phyloP scores from a whole-genome alignment of 306 rosid genomes.

The peach (Prunus persica) region DNA sequence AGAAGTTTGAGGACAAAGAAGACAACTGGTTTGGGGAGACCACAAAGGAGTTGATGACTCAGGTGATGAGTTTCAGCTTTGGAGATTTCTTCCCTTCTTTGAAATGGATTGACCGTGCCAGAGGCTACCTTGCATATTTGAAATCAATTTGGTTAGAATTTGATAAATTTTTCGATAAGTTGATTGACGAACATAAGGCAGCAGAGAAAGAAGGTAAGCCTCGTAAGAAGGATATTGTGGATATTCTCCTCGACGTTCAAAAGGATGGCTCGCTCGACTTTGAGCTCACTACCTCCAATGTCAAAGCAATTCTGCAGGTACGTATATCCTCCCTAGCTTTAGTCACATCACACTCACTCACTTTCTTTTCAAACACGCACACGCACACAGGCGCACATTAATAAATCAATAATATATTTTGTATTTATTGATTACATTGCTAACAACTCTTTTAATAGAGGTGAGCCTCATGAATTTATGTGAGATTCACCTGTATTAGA shows the following conservation, averaged over 20 bases:
- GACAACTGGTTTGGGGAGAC: constrained; percentile 7
- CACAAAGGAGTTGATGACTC: constrained; percentile 1
- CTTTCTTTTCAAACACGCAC: too few relatives aligned
- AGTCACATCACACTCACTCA: neutral
- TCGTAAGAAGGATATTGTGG: constrained; percentile 1
- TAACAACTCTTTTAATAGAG: too few relatives aligned
- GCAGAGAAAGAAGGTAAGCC: neutral
- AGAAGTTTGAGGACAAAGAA: constrained; percentile 14
- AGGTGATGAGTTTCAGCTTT: constrained; percentile 23
- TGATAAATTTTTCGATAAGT: constrained; percentile 26
- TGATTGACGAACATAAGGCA: constrained; percentile 28
- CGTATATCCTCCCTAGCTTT: neutral
- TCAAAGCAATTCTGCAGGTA: constrained; percentile 24
- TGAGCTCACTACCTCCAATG: neutral
- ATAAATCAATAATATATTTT: too few relatives aligned
- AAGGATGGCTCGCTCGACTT: neutral
- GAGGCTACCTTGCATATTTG: constrained; percentile 7
- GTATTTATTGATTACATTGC: too few relatives aligned
- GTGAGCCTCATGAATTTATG: too few relatives aligned
- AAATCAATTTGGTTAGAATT: constrained; percentile 3
- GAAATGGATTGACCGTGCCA: constrained; percentile 38
- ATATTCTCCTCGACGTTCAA: constrained; percentile 22
- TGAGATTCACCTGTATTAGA: too few relatives aligned
- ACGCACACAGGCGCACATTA: too few relatives aligned
- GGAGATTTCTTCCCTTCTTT: constrained; percentile 30